These are phyloP conservation scores for Dactylorhiza incarnata DNA, from an alignment of 106 monocot species.

Conservation along the genomic window DNA sequence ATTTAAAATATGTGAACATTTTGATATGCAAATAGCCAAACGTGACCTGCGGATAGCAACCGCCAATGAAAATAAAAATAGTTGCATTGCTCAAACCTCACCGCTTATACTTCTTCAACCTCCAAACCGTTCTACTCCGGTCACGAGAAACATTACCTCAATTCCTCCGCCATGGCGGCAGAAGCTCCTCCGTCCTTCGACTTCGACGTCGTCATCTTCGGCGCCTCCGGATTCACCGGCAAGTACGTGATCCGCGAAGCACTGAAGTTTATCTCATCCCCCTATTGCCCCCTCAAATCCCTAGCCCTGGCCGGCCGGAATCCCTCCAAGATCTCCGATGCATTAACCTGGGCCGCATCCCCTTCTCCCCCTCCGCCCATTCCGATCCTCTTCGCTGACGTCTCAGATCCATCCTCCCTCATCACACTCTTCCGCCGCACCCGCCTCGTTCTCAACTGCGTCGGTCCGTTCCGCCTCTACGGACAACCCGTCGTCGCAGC, in stretches of 20 bases:
- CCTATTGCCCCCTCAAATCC: conserved; percentile 38
- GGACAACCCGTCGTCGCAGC: conserved; percentile 75
- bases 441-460: conserved; percentile 69
- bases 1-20: too few species aligned
- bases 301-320: conserved; percentile 82
- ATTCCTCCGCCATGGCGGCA: not conserved
- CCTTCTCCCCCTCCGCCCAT: conserved; percentile 21
- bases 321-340: conserved; percentile 42
- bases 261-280: conserved; percentile 51
- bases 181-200: not conserved
- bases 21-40: too few species aligned
- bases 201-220: conserved; percentile 72
- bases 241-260: conserved; percentile 77
- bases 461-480: conserved; percentile 82
- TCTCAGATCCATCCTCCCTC: conserved; percentile 44
- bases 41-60: too few species aligned
- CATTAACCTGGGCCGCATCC: conserved; percentile 63
- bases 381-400: conserved; percentile 56
- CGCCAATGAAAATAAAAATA: too few species aligned
- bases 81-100: too few species aligned
- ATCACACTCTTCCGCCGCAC: conserved; percentile 42
- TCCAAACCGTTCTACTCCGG: not conserved
- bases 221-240: conserved; percentile 93
- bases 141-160: not conserved
- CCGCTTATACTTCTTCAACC: too few species aligned